Conservation (phyloP, 768 basidiomycete genomes). For the Lactarius hatsudake region DNA sequence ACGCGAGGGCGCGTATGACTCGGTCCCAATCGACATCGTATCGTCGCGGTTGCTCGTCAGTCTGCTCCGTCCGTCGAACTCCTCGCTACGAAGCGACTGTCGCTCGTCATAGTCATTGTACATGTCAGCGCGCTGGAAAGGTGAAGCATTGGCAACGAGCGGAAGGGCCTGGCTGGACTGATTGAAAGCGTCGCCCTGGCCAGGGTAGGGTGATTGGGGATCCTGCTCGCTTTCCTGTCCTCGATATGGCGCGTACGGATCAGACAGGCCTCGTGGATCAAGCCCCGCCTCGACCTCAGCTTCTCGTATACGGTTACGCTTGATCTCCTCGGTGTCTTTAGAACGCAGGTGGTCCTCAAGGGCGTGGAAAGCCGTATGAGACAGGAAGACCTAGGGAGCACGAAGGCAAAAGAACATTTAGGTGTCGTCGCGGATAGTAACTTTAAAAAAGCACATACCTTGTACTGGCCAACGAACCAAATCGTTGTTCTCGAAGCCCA, state of each 20-base stretch:
- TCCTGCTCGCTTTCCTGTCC: slow-evolving; percentile 48
- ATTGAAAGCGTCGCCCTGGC: slow-evolving; percentile 47
- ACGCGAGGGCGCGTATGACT: slow-evolving; percentile 89
- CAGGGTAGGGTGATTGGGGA: slow-evolving; percentile 35
- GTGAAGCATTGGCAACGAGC: slow-evolving; percentile 78
- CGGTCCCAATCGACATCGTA: slow-evolving; percentile 77
- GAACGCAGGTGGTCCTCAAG: slow-evolving; percentile 86
- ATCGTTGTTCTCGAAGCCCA: slow-evolving; percentile 65
- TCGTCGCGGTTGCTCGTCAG: slow-evolving; percentile 79
- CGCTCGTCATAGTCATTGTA: slow-evolving; percentile 80
- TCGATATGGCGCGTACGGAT: slow-evolving; percentile 79
- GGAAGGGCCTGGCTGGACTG: slow-evolving; percentile 74
- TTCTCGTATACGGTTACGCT: slow-evolving; percentile 73
- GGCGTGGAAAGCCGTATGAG: slow-evolving; percentile 78
- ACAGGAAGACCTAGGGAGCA: slow-evolving; percentile 73
- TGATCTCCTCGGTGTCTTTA: slow-evolving; percentile 82
- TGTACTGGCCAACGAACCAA: slow-evolving; percentile 80
- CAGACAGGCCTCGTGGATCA: slow-evolving; percentile 50
- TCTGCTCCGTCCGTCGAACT: slow-evolving; percentile 76
- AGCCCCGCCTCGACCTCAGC: slow-evolving; percentile 72
- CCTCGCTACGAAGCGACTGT: slow-evolving; percentile 70
- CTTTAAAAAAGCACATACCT: slow-evolving; percentile 49
- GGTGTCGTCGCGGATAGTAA: neutral
- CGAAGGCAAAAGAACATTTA: slow-evolving; percentile 10
- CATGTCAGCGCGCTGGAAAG: slow-evolving; percentile 71